Percentiles rank a stretch among this genome's conserved stretches.
Conservation (phyloP, 768 basidiomycete species). For the Phanerochaete carnosa region DNA sequence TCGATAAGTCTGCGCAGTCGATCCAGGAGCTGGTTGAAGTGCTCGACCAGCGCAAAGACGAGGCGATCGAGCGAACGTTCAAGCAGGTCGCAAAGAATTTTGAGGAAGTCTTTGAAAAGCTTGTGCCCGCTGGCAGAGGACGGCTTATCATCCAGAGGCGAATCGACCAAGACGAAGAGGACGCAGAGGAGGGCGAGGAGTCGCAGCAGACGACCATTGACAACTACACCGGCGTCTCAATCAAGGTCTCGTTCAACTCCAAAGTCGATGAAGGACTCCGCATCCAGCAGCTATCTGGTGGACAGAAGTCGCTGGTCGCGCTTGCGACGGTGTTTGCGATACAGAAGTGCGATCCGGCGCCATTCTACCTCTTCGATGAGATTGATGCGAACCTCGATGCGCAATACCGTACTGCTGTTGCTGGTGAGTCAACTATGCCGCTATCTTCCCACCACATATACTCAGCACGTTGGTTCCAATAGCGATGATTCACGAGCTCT, state of each 20-base stretch:
- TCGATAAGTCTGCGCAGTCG: conserved; percentile 84
- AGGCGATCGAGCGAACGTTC: conserved; percentile 97
- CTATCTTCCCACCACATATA: background rate
- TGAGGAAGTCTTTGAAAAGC: conserved; percentile 92
- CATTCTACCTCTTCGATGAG: conserved; percentile 99
- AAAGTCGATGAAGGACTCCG: conserved; percentile 95
- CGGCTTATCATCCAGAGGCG: conserved; percentile 89
- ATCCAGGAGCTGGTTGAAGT: conserved; percentile 93
- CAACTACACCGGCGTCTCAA: conserved; percentile 95
- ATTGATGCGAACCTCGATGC: conserved; percentile 98
- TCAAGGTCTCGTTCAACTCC: conserved; percentile 99
- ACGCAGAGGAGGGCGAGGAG: conserved; percentile 70
- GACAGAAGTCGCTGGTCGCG: conserved; percentile 96
- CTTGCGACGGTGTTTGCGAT: conserved; percentile 97
- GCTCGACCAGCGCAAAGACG: conserved; percentile 95
- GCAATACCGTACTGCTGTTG: conserved; percentile 95
- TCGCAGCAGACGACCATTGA: conserved; percentile 77
- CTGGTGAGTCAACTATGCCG: conserved; percentile 53
- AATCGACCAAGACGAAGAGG: conserved; percentile 82
- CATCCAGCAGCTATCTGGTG: conserved; percentile 95
- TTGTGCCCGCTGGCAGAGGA: conserved; percentile 93
- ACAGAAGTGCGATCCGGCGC: conserved; percentile 98
- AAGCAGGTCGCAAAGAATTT: conserved; percentile 98
- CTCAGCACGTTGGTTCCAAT: background rate
- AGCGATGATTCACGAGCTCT: conserved; percentile 94